Evolutionary conservation across 129 eudicot species (phyloP).

Genomic region (Flaveria linearis): DNA sequence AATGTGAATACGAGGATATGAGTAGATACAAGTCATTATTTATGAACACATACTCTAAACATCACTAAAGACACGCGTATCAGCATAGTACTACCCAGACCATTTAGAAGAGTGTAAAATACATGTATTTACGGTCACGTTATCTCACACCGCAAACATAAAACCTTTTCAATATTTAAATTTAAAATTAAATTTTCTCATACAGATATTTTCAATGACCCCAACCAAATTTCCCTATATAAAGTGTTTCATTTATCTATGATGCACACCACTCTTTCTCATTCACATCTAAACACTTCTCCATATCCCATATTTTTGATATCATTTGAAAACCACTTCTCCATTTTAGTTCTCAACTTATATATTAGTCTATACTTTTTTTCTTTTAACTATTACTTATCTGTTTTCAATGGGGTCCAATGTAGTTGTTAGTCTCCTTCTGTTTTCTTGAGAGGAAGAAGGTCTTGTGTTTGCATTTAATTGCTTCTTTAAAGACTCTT

Average conservation of each 20-base stretch:
- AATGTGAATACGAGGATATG: too few species aligned
- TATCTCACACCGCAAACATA: too few species aligned
- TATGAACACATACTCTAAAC: too few species aligned
- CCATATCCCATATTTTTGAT: background rate
- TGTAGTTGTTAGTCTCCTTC: background rate
- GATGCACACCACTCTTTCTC: background rate
- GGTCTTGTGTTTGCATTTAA: constrained; percentile 16
- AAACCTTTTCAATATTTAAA: too few species aligned
- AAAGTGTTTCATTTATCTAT: background rate
- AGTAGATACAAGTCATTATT: too few species aligned
- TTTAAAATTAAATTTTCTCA: too few species aligned
- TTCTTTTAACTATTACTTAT: background rate
- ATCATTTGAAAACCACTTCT: background rate
- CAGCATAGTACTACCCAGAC: too few species aligned
- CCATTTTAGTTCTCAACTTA: background rate
- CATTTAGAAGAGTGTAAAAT: too few species aligned
- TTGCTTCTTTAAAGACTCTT: constrained; percentile 28
- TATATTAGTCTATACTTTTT: background rate
- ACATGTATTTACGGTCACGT: too few species aligned
- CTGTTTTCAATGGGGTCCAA: background rate
- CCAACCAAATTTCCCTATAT: background rate
- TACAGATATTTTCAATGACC: background rate
- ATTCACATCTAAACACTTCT: constrained; percentile 6
- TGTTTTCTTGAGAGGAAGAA: constrained; percentile 1
- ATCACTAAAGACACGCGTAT: too few species aligned